Base-by-base conservation (phyloP, 2,329 filamentous ascomycete genomes). In the Shiraia bambusicola region DNA sequence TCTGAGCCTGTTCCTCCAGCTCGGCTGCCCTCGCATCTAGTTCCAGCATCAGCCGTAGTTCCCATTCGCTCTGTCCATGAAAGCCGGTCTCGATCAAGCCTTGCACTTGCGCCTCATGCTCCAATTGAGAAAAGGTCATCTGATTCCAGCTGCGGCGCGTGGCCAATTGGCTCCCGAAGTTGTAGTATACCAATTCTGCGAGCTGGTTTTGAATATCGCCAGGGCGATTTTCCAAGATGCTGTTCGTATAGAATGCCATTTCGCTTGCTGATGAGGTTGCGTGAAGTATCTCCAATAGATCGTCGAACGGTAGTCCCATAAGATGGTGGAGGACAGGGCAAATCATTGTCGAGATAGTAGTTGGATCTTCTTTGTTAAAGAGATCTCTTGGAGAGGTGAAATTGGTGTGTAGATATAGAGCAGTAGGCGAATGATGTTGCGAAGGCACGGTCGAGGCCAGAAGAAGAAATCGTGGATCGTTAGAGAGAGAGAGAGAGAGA, bases 51-150 rank as follows among this genome's bases (percentile, higher is more conserved):
- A 45, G 17, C 14, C 33, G 31, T 6, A 45, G 33, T 8, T 30
- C 4, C 22, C 12, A 40, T 5, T 22, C 33, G 15, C 28, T 29
- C n/a, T 22, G 22, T 5, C 8, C 10, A 19, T 40, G 31, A n/a
- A n/a, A n/a, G 7, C 16, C 12, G 14, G 37, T 14, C 2, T 13
- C 37, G 7, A 40, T 19, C n/a, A 40, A 15, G 7, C 33, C 42
- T 17, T 14, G 34, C 25, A 29, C 33, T 3, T 28, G 37, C 3
- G 37, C 36, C 28, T 45, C 37, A 13, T 40, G 16, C 37, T 45
- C 37, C 3, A 45, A 33, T 28, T 45, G 42, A 8, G 37, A 28
- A 13, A 29, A 37, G 16, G 42, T 45, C 42, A 45, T 45, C 5
- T 22, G 11, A 24, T 45, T 37, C 37, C 37, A 45, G 2, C 40